Conservation (phyloP, 192 early-diverging fungal genomes). For the Backusella tuberculispora region DNA sequence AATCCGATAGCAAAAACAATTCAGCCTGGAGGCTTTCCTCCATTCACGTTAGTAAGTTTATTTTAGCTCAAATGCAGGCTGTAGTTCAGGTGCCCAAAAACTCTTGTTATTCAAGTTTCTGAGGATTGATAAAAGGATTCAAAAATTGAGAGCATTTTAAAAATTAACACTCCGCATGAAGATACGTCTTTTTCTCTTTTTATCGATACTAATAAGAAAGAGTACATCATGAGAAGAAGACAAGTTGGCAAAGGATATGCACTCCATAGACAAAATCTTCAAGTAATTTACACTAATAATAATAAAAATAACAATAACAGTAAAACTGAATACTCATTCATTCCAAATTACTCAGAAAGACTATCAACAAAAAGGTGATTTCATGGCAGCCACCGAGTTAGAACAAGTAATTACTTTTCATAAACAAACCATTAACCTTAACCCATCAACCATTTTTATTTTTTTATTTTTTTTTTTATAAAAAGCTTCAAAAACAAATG, state of each 20-base stretch:
- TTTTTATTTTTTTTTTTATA: not conserved
- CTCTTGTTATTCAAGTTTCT: too few species aligned
- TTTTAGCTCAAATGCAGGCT: too few species aligned
- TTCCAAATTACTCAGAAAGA: slow-evolving; percentile 24
- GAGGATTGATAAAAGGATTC: too few species aligned
- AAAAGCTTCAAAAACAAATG: slow-evolving; percentile 68
- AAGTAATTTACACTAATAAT: not conserved
- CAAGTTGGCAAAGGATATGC: not conserved
- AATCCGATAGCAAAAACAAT: too few species aligned
- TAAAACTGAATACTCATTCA: not conserved
- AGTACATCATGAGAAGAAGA: not conserved
- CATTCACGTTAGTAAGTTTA: too few species aligned
- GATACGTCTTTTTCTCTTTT: too few species aligned
- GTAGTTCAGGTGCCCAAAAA: too few species aligned
- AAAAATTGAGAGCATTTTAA: too few species aligned
- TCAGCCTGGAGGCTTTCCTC: too few species aligned
- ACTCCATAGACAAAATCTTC: not conserved
- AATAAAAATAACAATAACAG: not conserved
- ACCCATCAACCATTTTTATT: not conserved
- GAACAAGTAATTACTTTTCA: slow-evolving; percentile 42
- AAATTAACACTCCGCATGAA: too few species aligned
- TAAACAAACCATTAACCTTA: not conserved
- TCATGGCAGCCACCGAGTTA: slow-evolving; percentile 50
- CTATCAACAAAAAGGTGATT: slow-evolving; percentile 40
- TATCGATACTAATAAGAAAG: too few species aligned